Evolutionary conservation across 495 filamentous ascomycete genomes (phyloP).

Genomic region (Oidiodendron maius): DNA sequence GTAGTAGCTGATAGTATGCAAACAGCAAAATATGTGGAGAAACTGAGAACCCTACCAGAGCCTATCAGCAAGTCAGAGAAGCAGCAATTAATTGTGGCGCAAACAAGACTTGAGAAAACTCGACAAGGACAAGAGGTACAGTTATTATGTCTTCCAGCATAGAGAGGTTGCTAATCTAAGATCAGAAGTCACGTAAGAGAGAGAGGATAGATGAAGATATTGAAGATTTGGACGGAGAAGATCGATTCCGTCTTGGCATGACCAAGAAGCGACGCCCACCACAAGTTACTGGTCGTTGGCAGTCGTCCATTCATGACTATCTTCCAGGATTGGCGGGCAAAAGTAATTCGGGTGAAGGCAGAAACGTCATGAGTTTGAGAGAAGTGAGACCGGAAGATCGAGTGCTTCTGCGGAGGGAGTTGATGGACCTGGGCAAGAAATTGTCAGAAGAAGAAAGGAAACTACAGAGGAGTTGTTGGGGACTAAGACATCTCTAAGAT

Average conservation of each 20-base stretch:
- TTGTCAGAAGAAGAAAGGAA: not conserved
- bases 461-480: not conserved
- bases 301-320: slow-evolving; percentile 7
- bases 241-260: slow-evolving; percentile 10
- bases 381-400: not conserved
- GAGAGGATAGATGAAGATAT: not conserved
- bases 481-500: not conserved
- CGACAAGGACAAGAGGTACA: not conserved
- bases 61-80: slow-evolving; percentile 6
- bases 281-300: slow-evolving; percentile 1
- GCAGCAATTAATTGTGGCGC: not conserved
- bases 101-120: not conserved
- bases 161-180: too few species aligned
- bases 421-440: not conserved
- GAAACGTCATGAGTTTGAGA: not conserved
- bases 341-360: not conserved
- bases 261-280: not conserved
- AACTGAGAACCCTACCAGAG: slow-evolving; percentile 3
- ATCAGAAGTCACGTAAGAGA: slow-evolving; percentile 1
- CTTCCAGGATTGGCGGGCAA: not conserved
- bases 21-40: not conserved
- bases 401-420: not conserved
- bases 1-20: not conserved
- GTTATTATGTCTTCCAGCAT: not conserved
- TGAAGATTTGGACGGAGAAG: slow-evolving; percentile 18